Conservation (phyloP, 257 asterid species). For the Coffea canephora region DNA sequence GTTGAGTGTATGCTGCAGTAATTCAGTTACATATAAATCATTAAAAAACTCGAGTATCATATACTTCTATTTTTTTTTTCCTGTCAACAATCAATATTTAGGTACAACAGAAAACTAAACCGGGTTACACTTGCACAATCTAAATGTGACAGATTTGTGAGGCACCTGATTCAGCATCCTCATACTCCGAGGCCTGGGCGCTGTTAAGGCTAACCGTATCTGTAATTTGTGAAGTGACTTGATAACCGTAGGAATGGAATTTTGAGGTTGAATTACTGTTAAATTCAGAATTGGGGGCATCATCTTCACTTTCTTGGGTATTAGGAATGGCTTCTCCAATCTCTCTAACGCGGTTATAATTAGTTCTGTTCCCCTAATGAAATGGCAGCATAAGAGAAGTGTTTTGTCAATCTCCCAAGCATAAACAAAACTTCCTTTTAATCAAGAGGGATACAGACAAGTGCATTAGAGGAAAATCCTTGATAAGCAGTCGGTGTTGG, state of each 20-base stretch:
- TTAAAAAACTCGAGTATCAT: conserved; percentile 15
- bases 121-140: background rate
- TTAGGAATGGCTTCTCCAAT: conserved; percentile 40
- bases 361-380: conserved; percentile 69
- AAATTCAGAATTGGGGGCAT: conserved; percentile 43
- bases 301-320: conserved; percentile 46
- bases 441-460: background rate
- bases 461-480: background rate
- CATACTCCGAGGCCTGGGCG: conserved; percentile 70
- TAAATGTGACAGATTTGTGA: conserved; percentile 5
- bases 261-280: conserved; percentile 55
- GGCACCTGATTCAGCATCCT: conserved; percentile 93
- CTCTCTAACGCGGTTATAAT: conserved; percentile 53
- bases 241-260: conserved; percentile 53
- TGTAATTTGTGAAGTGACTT: conserved; percentile 61
- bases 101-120: background rate
- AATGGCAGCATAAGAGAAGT: background rate
- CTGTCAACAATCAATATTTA: background rate
- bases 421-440: background rate
- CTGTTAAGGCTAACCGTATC: conserved; percentile 68
- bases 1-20: conserved; percentile 65
- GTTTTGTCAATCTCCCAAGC: background rate
- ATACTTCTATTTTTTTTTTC: background rate
- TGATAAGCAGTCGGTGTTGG: background rate
- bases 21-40: conserved; percentile 20